These are phyloP conservation scores for Phlyctochytrium planicorne DNA, from an alignment of 192 early-diverging fungal genomes.

Conservation along the genomic window DNA sequence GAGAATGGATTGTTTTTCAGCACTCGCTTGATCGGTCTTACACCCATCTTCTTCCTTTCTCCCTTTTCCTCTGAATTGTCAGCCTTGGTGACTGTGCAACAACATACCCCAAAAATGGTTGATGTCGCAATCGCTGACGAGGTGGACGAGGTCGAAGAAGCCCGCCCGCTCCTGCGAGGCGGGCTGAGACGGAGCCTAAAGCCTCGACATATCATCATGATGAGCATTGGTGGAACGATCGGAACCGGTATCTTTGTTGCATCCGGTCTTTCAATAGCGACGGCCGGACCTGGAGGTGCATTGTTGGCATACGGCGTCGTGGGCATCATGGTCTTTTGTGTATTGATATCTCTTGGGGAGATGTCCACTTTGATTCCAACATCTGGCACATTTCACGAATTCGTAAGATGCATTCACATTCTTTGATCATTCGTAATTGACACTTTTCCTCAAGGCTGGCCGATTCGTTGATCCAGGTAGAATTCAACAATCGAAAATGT, in stretches of 20 bases:
- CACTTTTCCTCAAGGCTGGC: constrained; percentile 40
- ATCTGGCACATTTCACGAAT: constrained; percentile 58
- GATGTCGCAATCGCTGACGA: background rate
- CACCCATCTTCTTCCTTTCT: background rate
- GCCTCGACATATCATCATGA: constrained; percentile 30
- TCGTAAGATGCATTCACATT: constrained; percentile 40
- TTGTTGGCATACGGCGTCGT: constrained; percentile 71
- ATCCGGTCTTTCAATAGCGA: constrained; percentile 66
- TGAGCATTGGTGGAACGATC: constrained; percentile 73
- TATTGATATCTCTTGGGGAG: constrained; percentile 80
- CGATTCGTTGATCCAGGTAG: constrained; percentile 77
- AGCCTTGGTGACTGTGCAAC: too few species aligned
- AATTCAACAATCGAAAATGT: background rate
- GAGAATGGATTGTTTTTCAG: background rate
- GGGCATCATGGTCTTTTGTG: constrained; percentile 53
- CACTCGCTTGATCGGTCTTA: background rate
- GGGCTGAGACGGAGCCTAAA: constrained; percentile 9
- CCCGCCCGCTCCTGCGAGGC: background rate
- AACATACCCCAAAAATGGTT: background rate
- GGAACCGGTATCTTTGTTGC: constrained; percentile 52
- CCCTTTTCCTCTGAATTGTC: too few species aligned
- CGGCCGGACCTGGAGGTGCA: constrained; percentile 76
- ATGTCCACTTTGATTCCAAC: constrained; percentile 82
- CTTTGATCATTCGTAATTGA: background rate
- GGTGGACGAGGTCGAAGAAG: background rate